Base-by-base conservation (phyloP, 805 yeast species). In the Sugiyamaella mastotermitis region DNA sequence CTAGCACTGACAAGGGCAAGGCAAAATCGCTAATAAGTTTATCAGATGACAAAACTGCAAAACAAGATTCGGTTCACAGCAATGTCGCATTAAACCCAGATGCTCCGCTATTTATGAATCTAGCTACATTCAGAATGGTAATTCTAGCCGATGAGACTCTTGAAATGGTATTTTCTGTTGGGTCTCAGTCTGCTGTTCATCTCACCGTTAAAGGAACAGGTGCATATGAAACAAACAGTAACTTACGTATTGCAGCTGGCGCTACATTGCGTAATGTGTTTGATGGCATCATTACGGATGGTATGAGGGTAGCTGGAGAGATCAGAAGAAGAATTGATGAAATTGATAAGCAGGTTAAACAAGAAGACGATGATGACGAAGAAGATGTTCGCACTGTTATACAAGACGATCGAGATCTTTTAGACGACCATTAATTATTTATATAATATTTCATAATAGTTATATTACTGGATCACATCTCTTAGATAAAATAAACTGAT, bases 101-200 rank as follows among this genome's bases (percentile, higher is more conserved):
- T 22, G 74, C 79, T 22, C 94, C 95, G 1, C 76, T 80, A 7
- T 76, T 65, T 41, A 69, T 88, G 37, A 83, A 82, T 37, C 64
- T 86, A 13, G 85, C 97, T 0, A 87, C 95, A 0, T 90, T 90
- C 63, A 68, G 97, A 45, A 90, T 90, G 98, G 94, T 92, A 1
- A 65, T 92, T 4, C 65, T 90, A 4, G 97, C 97, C 0, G 96
- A 88, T 57, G 97, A 87, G 53, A 83, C 96, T 0, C 82, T 86
- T 49, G 97, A 92, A 58, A 66, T 82, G 28, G 76, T 90, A 45
- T 92, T 92, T 62, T 69, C 84, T 10, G 65, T 68, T 18, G 80
- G 87, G 0, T 64, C 86, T 23, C 70, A 82, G 40, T 58, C 67
- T n/a, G 73, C 90, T 0, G 71, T 84, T 36, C 85, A 83, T 53